These are phyloP conservation scores for Xylaria sp. DNA, from an alignment of 2,329 filamentous ascomycete genomes.

Conservation along the genomic window DNA sequence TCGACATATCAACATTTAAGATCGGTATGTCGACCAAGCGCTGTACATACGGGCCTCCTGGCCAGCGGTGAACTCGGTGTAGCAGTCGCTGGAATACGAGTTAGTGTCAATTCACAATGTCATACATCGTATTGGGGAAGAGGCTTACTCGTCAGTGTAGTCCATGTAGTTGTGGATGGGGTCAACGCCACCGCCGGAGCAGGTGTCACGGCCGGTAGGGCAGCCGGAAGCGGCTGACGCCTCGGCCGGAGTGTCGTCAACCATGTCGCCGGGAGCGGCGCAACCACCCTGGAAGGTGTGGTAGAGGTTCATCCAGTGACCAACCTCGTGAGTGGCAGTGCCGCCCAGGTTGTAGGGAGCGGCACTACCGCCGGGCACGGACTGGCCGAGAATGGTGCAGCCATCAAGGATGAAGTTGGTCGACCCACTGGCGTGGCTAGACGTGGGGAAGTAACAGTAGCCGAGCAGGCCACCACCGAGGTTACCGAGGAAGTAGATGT, in stretches of 20 bases:
- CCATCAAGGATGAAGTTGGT: constrained; percentile 53
- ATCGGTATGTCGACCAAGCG: constrained; percentile 54
- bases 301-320: constrained; percentile 57
- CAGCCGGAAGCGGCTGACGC: constrained; percentile 52
- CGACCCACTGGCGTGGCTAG: constrained; percentile 51
- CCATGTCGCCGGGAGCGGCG: constrained; percentile 52
- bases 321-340: constrained; percentile 54
- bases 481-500: constrained; percentile 58
- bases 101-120: constrained; percentile 40
- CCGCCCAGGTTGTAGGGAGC: constrained; percentile 51
- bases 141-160: constrained; percentile 56
- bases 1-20: constrained; percentile 15
- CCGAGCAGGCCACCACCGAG: constrained; percentile 54
- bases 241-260: constrained; percentile 57
- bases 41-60: constrained; percentile 56
- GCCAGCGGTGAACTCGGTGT: constrained; percentile 57
- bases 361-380: constrained; percentile 45
- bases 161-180: constrained; percentile 54
- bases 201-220: constrained; percentile 51
- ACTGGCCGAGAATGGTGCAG: constrained; percentile 44
- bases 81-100: constrained; percentile 52
- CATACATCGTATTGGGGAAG: neutral
- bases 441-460: constrained; percentile 62
- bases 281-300: constrained; percentile 59
- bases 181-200: constrained; percentile 48